Base-by-base conservation (phyloP, 2,329 filamentous ascomycete genomes). In the Apiospora marii region DNA sequence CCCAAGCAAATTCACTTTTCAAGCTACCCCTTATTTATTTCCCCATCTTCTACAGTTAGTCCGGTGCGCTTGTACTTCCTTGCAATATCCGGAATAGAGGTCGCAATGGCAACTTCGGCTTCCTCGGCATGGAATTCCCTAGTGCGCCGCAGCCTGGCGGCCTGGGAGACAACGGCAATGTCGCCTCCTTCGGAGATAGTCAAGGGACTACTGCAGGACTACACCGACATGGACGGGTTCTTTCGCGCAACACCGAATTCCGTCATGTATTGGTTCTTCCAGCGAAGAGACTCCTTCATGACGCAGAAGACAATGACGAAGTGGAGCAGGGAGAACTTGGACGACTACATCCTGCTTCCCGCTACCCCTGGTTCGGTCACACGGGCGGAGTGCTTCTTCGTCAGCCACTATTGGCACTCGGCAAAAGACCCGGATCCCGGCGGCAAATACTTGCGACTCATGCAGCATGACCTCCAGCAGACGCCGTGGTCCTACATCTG, bases 331-430 rank as follows among this genome's bases (percentile, higher is more conserved):
- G 72, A 73, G 37, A 43, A 68, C 12, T 67, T 78, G 44, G 74
- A 77, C 46, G 75, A 79, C 43, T 78, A 77, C 67, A 48, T 79
- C 37, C 74, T 79, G 37, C 68, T 79, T 16, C 78, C 77, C 30
- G 74, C 75, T 14, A 14, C 69, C 5, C 71, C 48, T 3, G 76
- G 75, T 13, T 79, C 73, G 58, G 77, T 79, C 16, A 68, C 14
- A 22, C 72, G 74, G 27, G 19, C 10, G 22, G 73, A 77, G 13
- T 78, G 75, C 68, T 77, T 78, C 69, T 79, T 77, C 75, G 72
- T 79, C 43, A 78, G 77, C 70, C 78, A 79, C 67, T 79, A 76
- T 73, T 79, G 78, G 77, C 74, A 70, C n/a, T 72, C 70, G 1
- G 5, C 41, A 34, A 68, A 79, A 4, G 61, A 79, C 71, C 78